Conservation (phyloP, 208 protist genomes). For the Trypanosoma boissoni region DNA sequence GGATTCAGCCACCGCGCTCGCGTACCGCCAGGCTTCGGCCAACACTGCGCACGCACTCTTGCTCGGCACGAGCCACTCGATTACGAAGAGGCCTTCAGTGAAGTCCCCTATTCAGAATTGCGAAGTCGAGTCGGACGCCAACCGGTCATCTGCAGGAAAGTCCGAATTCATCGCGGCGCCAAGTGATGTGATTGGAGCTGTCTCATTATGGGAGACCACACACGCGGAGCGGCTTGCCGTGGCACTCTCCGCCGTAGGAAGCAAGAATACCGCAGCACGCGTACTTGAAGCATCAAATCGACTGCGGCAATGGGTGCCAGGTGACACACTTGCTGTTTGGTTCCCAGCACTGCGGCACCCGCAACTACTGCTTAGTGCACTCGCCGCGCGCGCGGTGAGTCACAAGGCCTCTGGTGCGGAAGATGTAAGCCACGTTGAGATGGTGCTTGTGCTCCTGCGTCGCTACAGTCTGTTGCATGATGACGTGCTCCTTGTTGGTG, state of each 20-base stretch:
- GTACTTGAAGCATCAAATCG: not conserved
- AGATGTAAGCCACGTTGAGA: conserved; percentile 10
- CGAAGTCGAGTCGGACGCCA: no score
- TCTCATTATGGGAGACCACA: conserved; percentile 19
- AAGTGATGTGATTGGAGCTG: conserved; percentile 5
- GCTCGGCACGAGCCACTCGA: no score
- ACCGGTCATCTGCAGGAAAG: no score
- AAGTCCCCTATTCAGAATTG: no score
- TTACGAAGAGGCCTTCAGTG: no score
- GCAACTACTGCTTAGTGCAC: conserved; percentile 31
- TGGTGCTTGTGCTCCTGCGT: conserved; percentile 61
- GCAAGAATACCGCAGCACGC: not conserved
- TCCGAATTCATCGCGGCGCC: not conserved
- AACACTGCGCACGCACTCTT: no score
- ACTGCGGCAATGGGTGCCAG: conserved; percentile 14
- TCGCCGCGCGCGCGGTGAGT: conserved; percentile 19
- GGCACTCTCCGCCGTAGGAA: not conserved
- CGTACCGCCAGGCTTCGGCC: conserved; percentile 11
- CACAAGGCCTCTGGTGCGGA: conserved; percentile 6
- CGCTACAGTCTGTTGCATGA: conserved; percentile 44
- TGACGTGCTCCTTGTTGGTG: conserved; percentile 63
- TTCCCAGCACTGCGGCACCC: conserved; percentile 59
- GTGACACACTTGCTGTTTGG: conserved; percentile 40
- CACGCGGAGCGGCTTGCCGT: not conserved
- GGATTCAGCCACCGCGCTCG: conserved; percentile 2